Evolutionary conservation across 805 yeast species (phyloP).

Genomic region (Grigorovia transvaalensis): DNA sequence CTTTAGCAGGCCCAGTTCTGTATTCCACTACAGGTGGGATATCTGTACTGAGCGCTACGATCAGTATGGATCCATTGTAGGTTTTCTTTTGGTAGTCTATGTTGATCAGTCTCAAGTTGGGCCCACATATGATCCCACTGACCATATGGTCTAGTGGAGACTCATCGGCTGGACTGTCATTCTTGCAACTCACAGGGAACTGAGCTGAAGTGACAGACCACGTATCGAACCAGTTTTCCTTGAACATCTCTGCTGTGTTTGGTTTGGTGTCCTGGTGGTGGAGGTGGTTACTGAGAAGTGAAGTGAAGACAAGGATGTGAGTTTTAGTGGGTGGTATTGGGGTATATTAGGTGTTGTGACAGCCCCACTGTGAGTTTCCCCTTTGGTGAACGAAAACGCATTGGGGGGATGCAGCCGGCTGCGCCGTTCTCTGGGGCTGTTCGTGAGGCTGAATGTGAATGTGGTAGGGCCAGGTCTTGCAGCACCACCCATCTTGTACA

Average conservation of each 20-base stretch:
- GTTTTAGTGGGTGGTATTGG: no score
- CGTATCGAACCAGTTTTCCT: constrained; percentile 14
- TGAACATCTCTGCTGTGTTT: not conserved
- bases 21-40: constrained; percentile 24
- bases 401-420: no score
- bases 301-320: no score
- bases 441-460: no score
- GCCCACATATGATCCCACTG: constrained; percentile 52
- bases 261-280: no score
- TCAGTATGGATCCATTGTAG: constrained; percentile 60
- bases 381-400: not conserved
- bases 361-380: not conserved
- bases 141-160: constrained; percentile 12
- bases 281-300: no score
- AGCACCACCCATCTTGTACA: no score
- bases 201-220: constrained; percentile 19
- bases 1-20: constrained; percentile 7
- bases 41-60: constrained; percentile 40
- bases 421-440: no score
- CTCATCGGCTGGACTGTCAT: constrained; percentile 14
- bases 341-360: not conserved
- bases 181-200: constrained; percentile 8
- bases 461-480: no score
- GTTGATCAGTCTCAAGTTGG: constrained; percentile 58
- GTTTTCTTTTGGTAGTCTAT: constrained; percentile 39